A percentile compares a stretch with the other conserved stretches of the same genome.
Conservation (phyloP, 2,329 filamentous ascomycete species). For the Fusarium sp. region DNA sequence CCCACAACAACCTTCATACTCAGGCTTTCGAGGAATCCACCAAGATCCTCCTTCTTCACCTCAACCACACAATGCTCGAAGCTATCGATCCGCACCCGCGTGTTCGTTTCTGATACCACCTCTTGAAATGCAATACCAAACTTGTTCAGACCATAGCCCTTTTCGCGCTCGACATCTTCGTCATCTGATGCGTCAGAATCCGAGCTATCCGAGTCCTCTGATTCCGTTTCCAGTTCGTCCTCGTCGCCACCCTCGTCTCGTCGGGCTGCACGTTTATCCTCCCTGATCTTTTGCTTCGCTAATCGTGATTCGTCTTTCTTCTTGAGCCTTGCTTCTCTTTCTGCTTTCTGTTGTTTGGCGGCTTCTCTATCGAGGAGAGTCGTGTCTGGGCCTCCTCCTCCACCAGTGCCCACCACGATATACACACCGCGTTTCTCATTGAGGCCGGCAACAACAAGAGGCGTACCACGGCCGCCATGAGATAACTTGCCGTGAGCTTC, state of each 20-base stretch:
- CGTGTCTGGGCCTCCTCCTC: slow-evolving; percentile 82
- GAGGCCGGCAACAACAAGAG: slow-evolving; percentile 89
- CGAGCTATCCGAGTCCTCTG: slow-evolving; percentile 56
- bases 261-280: slow-evolving; percentile 72
- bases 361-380: slow-evolving; percentile 76
- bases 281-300: slow-evolving; percentile 70
- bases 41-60: slow-evolving; percentile 95
- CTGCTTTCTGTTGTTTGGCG: slow-evolving; percentile 72
- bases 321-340: slow-evolving; percentile 73
- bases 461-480: slow-evolving; percentile 79
- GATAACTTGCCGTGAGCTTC: slow-evolving; percentile 78
- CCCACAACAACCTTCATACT: slow-evolving; percentile 90
- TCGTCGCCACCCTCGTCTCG: slow-evolving; percentile 62
- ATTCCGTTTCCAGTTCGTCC: slow-evolving; percentile 63
- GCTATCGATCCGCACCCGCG: slow-evolving; percentile 90
- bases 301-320: slow-evolving; percentile 69
- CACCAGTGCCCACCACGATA: slow-evolving; percentile 91
- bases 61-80: slow-evolving; percentile 98
- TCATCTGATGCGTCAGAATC: slow-evolving; percentile 66
- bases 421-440: slow-evolving; percentile 91
- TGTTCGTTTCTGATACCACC: slow-evolving; percentile 90
- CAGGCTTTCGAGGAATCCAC: slow-evolving; percentile 89
- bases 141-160: slow-evolving; percentile 83
- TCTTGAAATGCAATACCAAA: slow-evolving; percentile 97
- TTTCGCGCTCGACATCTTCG: slow-evolving; percentile 65